A percentile compares a stretch with the other conserved stretches of the same genome.
phyloP scores from a whole-genome alignment of 495 filamentous ascomycete genomes.

The Trichoderma asperelloides region DNA sequence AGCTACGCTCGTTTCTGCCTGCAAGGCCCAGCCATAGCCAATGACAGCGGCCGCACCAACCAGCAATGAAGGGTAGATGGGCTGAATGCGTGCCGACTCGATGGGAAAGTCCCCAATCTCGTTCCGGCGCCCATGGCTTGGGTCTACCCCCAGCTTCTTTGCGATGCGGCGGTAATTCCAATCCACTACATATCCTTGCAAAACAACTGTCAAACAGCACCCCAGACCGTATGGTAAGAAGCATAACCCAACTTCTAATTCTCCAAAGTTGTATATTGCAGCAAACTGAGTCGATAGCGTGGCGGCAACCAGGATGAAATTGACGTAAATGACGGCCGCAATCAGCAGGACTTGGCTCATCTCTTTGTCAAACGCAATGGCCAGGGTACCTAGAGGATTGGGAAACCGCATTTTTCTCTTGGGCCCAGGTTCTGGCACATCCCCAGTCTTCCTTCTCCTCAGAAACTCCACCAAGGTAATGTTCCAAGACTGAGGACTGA shows the following conservation, averaged over 20 bases:
- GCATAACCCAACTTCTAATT: conserved; percentile 59
- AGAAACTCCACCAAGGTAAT: conserved; percentile 38
- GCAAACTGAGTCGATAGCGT: conserved; percentile 53
- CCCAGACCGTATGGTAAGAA: conserved; percentile 56
- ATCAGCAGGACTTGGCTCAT: conserved; percentile 31
- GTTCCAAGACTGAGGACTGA: conserved; percentile 47
- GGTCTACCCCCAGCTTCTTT: conserved; percentile 33
- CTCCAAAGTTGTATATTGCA: conserved; percentile 53
- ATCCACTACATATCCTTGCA: conserved; percentile 52
- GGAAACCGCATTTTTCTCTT: conserved; percentile 52
- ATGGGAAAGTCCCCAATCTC: conserved; percentile 53
- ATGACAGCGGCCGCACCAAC: conserved; percentile 34
- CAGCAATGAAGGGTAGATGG: conserved; percentile 39
- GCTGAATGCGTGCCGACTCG: conserved; percentile 51
- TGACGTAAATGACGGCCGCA: conserved; percentile 43
- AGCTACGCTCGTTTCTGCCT: conserved; percentile 34
- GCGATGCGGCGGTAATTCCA: conserved; percentile 49
- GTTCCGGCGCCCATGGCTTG: conserved; percentile 42
- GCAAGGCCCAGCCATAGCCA: conserved; percentile 51
- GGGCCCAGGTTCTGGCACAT: conserved; percentile 9
- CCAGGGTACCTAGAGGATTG: conserved; percentile 60
- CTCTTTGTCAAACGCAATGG: conserved; percentile 59
- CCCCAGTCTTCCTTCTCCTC: conserved; percentile 23
- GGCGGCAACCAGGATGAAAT: conserved; percentile 36
- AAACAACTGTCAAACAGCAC: conserved; percentile 56